phyloP scores from a whole-genome alignment of 1,139 yeast genomes.

The Suzukiozyma palmioleophila region DNA sequence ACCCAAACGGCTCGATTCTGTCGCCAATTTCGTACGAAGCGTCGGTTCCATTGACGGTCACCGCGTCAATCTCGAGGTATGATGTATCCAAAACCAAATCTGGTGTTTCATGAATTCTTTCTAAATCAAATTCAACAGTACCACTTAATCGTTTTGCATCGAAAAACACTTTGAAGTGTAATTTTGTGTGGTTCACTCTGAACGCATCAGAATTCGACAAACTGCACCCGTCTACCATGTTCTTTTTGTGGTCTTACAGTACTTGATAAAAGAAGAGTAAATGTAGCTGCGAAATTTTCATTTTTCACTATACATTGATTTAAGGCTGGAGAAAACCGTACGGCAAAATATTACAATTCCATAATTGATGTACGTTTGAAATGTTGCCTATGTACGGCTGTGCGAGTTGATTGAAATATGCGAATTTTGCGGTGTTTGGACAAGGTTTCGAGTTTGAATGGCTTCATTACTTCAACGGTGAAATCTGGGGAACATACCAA shows the following conservation, averaged over 20 bases:
- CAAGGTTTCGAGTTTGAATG: too few relatives aligned
- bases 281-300: too few relatives aligned
- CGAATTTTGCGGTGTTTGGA: too few relatives aligned
- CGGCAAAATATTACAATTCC: too few relatives aligned
- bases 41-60: constrained; percentile 18
- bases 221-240: constrained; percentile 60
- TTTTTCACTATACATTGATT: too few relatives aligned
- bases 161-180: constrained; percentile 27
- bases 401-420: too few relatives aligned
- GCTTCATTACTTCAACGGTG: too few relatives aligned
- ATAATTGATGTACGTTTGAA: too few relatives aligned
- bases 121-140: constrained; percentile 20
- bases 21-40: constrained; percentile 16
- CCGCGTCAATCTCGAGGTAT: constrained; percentile 19
- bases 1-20: constrained; percentile 27
- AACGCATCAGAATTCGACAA: constrained; percentile 64
- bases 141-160: constrained; percentile 26
- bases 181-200: constrained; percentile 31
- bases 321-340: too few relatives aligned
- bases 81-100: constrained; percentile 30
- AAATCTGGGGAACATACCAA: too few relatives aligned
- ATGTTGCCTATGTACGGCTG: too few relatives aligned
- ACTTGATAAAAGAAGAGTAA: too few relatives aligned
- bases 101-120: constrained; percentile 8
- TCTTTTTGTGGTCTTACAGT: background rate